Percentiles rank a stretch among this genome's conserved stretches.
phyloP scores from a whole-genome alignment of 352 stramenopile species.

The Globisporangium cylindrosporum region DNA sequence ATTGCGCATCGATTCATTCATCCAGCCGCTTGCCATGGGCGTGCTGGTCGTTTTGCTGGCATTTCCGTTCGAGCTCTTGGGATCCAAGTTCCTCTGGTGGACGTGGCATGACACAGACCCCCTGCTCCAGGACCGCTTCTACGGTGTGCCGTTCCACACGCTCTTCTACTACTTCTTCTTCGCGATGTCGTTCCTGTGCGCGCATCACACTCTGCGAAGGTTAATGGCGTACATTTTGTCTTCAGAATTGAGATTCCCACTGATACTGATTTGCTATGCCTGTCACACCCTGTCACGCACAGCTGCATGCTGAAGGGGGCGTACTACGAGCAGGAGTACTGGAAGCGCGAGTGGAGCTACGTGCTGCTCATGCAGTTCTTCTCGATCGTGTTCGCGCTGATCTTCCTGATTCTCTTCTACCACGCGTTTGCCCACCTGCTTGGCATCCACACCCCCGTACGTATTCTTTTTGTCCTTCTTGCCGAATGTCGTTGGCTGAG shows the following conservation, averaged over 20 bases:
- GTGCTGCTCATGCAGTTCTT: conserved; percentile 53
- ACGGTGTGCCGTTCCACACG: conserved; percentile 61
- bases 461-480: not conserved
- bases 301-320: conserved; percentile 53
- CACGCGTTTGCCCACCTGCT: conserved; percentile 55
- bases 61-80: conserved; percentile 75
- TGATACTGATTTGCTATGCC: not conserved
- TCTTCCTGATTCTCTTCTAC: conserved; percentile 68
- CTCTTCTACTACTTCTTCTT: conserved; percentile 75
- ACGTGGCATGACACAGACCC: conserved; percentile 84
- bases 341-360: conserved; percentile 67
- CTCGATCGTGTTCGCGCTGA: conserved; percentile 41
- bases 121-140: conserved; percentile 51
- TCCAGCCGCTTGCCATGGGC: conserved; percentile 72
- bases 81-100: conserved; percentile 83
- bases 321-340: conserved; percentile 64
- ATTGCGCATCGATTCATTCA: conserved; percentile 66
- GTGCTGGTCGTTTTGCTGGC: conserved; percentile 48
- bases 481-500: not conserved
- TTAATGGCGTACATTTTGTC: conserved; percentile 15
- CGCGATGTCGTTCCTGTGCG: conserved; percentile 41
- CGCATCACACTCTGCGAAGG: conserved; percentile 60
- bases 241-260: not conserved
- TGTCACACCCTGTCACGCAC: not conserved
- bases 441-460: conserved; percentile 46